Evolutionary conservation across 2,329 filamentous ascomycete genomes (phyloP).

Genomic region (Trichoderma pleuroti): DNA sequence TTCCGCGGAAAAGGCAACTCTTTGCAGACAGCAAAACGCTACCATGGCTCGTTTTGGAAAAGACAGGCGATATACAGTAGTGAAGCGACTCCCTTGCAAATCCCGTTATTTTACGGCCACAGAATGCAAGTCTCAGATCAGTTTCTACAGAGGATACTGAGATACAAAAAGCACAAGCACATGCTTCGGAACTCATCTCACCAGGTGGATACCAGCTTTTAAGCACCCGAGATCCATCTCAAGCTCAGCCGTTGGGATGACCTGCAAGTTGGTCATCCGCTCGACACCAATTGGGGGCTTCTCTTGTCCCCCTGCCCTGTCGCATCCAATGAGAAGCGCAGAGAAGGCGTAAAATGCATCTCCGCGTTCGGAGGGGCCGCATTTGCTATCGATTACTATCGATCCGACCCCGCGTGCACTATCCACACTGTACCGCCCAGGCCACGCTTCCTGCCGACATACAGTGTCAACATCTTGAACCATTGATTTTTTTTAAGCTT

Average conservation of each 20-base stretch:
- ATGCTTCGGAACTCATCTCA: background rate
- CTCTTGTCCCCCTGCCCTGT: background rate
- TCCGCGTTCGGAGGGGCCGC: slow-evolving; percentile 18
- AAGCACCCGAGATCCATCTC: background rate
- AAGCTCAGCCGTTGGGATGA: background rate
- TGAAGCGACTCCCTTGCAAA: too few species aligned
- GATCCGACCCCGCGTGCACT: slow-evolving; percentile 5
- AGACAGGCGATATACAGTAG: background rate
- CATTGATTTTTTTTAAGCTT: background rate
- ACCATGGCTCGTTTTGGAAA: background rate
- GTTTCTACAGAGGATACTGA: background rate
- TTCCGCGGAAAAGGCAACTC: background rate
- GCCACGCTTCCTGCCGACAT: background rate
- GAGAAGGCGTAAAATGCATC: slow-evolving; percentile 1
- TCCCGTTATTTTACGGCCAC: background rate
- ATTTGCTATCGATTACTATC: slow-evolving; percentile 18
- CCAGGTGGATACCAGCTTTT: background rate
- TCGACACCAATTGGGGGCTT: background rate
- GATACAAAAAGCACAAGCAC: background rate
- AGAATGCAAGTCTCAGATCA: background rate
- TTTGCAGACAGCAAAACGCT: background rate
- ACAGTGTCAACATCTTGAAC: slow-evolving; percentile 2
- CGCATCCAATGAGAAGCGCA: background rate
- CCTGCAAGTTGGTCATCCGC: slow-evolving; percentile 15
- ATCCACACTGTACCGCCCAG: background rate